Conservation (phyloP, 2,329 filamentous ascomycete genomes). For the Colletotrichum tamarilloi region DNA sequence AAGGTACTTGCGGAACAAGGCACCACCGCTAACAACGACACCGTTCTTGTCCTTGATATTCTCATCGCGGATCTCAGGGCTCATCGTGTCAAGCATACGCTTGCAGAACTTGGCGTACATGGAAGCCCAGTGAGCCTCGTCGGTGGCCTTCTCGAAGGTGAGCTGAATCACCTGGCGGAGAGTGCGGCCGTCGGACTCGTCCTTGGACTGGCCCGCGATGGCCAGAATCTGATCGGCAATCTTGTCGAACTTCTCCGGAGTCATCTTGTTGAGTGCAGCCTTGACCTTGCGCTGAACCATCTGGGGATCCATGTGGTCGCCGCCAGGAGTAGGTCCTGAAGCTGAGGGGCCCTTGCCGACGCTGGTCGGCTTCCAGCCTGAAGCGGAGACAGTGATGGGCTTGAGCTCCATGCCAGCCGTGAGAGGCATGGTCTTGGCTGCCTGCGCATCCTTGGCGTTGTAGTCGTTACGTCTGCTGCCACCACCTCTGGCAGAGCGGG, state of each 20-base stretch:
- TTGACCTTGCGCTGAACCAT: slow-evolving; percentile 99
- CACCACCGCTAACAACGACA: slow-evolving; percentile 89
- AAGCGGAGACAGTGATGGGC: slow-evolving; percentile 77
- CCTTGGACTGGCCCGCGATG: slow-evolving; percentile 95
- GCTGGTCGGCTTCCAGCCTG: slow-evolving; percentile 91
- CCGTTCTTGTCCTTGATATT: slow-evolving; percentile 91
- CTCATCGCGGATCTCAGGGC: slow-evolving; percentile 92
- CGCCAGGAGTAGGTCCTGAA: slow-evolving; percentile 50
- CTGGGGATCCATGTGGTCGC: slow-evolving; percentile 81
- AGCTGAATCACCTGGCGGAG: slow-evolving; percentile 98
- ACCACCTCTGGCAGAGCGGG: slow-evolving; percentile 63
- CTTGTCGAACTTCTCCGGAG: slow-evolving; percentile 97
- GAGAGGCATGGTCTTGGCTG: slow-evolving; percentile 90
- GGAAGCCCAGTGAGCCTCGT: slow-evolving; percentile 97
- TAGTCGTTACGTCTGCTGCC: slow-evolving; percentile 73
- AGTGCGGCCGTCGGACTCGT: slow-evolving; percentile 92
- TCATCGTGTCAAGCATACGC: slow-evolving; percentile 96
- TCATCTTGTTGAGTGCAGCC: slow-evolving; percentile 99
- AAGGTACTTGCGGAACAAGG: slow-evolving; percentile 97
- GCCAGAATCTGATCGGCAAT: slow-evolving; percentile 92
- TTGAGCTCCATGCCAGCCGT: slow-evolving; percentile 86
- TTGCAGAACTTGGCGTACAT: slow-evolving; percentile 99
- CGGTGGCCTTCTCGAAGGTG: slow-evolving; percentile 98
- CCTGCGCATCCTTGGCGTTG: slow-evolving; percentile 71
- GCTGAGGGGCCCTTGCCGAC: slow-evolving; percentile 57